A percentile compares a stretch with the other conserved stretches of the same genome.
Evolutionary conservation across 305 asterid species (phyloP).

Genomic region (Plantago coronopus): DNA sequence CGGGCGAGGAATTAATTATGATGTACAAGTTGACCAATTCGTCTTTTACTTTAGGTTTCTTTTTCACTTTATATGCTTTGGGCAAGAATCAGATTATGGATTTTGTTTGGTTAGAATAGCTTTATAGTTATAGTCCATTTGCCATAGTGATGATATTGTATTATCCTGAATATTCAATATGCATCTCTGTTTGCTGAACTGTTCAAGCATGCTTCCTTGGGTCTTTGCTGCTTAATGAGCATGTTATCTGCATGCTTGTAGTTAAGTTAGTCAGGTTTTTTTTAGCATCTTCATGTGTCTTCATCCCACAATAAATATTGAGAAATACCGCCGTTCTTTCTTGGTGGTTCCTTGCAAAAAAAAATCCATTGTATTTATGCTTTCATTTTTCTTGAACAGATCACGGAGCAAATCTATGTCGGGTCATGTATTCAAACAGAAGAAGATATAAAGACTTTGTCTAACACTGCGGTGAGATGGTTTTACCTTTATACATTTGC

Average conservation of each 20-base stretch:
- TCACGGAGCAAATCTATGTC: slow-evolving; percentile 87
- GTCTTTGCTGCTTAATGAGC: slow-evolving; percentile 5
- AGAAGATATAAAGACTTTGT: slow-evolving; percentile 63
- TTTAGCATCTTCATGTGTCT: background rate
- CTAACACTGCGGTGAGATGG: slow-evolving; percentile 53
- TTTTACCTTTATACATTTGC: slow-evolving; percentile 17
- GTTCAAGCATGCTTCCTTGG: background rate
- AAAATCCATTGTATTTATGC: slow-evolving; percentile 17
- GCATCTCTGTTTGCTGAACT: slow-evolving; percentile 4
- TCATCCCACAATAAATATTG: slow-evolving; percentile 9
- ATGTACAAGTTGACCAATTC: background rate
- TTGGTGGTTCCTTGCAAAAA: slow-evolving; percentile 17
- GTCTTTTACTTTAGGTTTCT: background rate
- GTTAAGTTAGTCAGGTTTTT: slow-evolving; percentile 8
- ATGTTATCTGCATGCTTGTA: background rate
- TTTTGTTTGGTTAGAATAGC: background rate
- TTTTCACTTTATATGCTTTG: background rate
- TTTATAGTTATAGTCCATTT: background rate
- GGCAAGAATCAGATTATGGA: slow-evolving; percentile 7
- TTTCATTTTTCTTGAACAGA: slow-evolving; percentile 38
- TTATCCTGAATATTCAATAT: slow-evolving; percentile 3
- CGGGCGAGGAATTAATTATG: background rate
- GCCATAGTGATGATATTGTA: background rate
- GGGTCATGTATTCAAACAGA: slow-evolving; percentile 91
- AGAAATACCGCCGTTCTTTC: slow-evolving; percentile 13